Evolutionary conservation across 129 eudicot genomes (phyloP), one percentile per base, ranked within the genome.

Genomic region (Lonicera japonica): DNA sequence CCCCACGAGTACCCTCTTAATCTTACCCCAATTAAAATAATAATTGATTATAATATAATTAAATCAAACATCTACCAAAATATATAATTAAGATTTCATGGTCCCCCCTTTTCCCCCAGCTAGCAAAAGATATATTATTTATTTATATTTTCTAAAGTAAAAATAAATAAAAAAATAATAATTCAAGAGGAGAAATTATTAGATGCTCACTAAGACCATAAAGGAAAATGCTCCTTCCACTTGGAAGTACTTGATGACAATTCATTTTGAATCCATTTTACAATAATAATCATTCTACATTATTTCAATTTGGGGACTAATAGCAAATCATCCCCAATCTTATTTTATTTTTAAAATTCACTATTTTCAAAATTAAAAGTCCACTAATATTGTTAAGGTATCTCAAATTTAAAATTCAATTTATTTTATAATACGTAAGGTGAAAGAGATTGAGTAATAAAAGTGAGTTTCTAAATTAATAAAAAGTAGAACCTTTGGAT

Each of bases 1-100:
- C 54, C 90, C 83, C 90, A 83, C 90, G 90, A 83, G 70, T 80
- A 73, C 70, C 66, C 69, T 41, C 61, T 67, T 21, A 40, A 5
- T 7, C 41, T 22, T 17, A 54, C 36, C 36, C 36, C 36, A 29
- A 29, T 1, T 29, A 29, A 29, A 29, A 1, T 29, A 29, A 29
- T 29, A 29, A 29, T 29, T 29, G 6, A 29, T 29, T 29, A 29
- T 1, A 29, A 2, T 12, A 57, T 51, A 47, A 40, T 68, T 13
- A 14, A 64, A 75, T 54, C 60, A 25, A 39, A 57, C 72, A 68
- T 64, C 67, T 60, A 48, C 67, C n/a, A 23, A 52, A 29, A 29
- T 29, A 29, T 56, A 70, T 62, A 64, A 62, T 74, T 61, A 58
- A 61, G 64, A 67, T 66, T 74, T 63, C 48, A 40, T 70, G 75